Evolutionary conservation across 768 basidiomycete genomes (phyloP).

Genomic region (Roridomyces roridus): DNA sequence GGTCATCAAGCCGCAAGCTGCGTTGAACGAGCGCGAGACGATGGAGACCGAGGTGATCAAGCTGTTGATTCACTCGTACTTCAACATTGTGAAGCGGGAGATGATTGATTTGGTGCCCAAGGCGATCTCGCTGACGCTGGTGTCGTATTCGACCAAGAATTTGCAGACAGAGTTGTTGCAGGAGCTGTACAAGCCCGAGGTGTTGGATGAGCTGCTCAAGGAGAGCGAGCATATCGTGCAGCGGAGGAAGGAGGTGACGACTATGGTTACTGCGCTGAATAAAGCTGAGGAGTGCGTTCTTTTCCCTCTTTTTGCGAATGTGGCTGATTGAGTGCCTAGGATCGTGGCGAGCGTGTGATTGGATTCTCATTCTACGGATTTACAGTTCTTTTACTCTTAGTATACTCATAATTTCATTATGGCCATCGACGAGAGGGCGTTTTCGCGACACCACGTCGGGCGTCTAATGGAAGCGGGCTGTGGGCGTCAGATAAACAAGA

Average conservation of each 20-base stretch:
- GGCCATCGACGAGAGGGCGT: too few species aligned
- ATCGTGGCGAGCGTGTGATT: slow-evolving; percentile 67
- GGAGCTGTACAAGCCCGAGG: slow-evolving; percentile 96
- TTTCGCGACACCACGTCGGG: too few species aligned
- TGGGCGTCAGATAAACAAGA: too few species aligned
- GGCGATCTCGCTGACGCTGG: slow-evolving; percentile 89
- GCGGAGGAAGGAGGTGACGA: slow-evolving; percentile 91
- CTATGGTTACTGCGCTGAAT: slow-evolving; percentile 93
- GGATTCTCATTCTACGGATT: slow-evolving; percentile 1
- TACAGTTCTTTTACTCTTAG: not conserved
- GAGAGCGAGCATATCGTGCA: slow-evolving; percentile 90
- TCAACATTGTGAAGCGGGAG: slow-evolving; percentile 98
- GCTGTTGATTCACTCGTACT: slow-evolving; percentile 95
- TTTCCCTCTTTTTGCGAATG: not conserved
- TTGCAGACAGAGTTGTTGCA: slow-evolving; percentile 93
- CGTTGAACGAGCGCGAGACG: slow-evolving; percentile 91
- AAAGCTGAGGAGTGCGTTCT: slow-evolving; percentile 91
- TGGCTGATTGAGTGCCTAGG: slow-evolving; percentile 38
- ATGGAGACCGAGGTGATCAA: slow-evolving; percentile 99
- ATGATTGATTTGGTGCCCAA: slow-evolving; percentile 99
- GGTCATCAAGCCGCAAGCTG: slow-evolving; percentile 87
- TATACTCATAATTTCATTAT: not conserved
- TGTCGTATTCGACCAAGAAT: slow-evolving; percentile 92
- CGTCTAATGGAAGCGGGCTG: too few species aligned
- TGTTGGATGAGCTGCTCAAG: slow-evolving; percentile 93